Evolutionary conservation across 2,329 filamentous ascomycete genomes (phyloP).

Genomic region (Neonectria faginata): DNA sequence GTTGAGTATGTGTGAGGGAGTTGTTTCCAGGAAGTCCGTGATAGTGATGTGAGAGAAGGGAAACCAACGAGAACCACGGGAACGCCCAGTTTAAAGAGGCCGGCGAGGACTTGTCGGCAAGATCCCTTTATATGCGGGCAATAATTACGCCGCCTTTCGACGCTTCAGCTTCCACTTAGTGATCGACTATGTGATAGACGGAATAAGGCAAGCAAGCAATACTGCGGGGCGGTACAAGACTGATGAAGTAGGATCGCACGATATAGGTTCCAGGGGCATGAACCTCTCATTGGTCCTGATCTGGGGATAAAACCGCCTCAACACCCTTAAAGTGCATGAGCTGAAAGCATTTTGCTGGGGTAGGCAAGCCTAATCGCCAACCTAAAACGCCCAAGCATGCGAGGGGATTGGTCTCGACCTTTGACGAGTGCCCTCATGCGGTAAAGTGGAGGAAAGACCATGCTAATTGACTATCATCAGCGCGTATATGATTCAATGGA

Average conservation of each 20-base stretch:
- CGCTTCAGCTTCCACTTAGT: constrained; percentile 1
- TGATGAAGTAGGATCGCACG: constrained; percentile 19
- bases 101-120: not conserved
- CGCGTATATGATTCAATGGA: not conserved
- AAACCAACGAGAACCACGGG: not conserved
- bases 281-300: constrained; percentile 29
- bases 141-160: constrained; percentile 16
- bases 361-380: constrained; percentile 29
- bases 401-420: constrained; percentile 8
- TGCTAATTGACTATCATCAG: not conserved
- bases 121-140: constrained; percentile 5
- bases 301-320: constrained; percentile 15
- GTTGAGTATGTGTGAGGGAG: constrained; percentile 4
- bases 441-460: constrained; percentile 4
- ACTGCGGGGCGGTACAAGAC: constrained; percentile 18
- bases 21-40: not conserved
- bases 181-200: constrained; percentile 10
- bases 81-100: constrained; percentile 9
- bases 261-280: constrained; percentile 30
- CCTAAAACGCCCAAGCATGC: constrained; percentile 36
- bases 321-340: constrained; percentile 31
- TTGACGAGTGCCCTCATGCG: constrained; percentile 3
- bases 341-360: constrained; percentile 35
- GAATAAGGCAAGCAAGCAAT: constrained; percentile 10
- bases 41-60: not conserved